Base-by-base conservation (phyloP, 768 basidiomycete species). In the Pulveroboletus sp. region DNA sequence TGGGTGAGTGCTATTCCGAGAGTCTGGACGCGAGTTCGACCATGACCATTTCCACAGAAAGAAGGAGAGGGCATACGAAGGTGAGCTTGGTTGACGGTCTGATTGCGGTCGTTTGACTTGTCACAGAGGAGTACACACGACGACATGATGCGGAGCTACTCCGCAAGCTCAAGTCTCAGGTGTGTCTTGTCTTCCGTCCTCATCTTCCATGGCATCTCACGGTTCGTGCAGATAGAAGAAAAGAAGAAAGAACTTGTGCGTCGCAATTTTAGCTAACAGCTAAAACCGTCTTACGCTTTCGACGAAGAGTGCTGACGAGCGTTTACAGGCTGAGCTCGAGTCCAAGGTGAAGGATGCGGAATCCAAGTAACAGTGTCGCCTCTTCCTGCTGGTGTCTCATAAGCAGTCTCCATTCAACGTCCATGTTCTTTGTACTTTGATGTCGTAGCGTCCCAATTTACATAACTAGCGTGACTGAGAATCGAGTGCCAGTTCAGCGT, bases 31-130 rank as follows among this genome's bases (percentile, higher is more conserved):
- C 5, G 5, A 9, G 4, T 14, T 33, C 9, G 31, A 31, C 14
- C 21, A 27, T 47, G 21, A 63, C 28, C 43, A 12, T 8, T 6
- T 21, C 10, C 24, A n/a, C 65, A 89, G 86, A 60, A 80, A 81
- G 68, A 87, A 80, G 68, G 86, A 88, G 66, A 82, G 77, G 62
- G 86, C 85, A 17, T 78, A 85, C 45, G 86, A 89, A 70, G 75
- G 79, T 74, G 14, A 39, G 51, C 31, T 59, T 21, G 50, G 64
- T 10, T 12, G n/a, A 14, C 8, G n/a, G 24, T 14, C 46, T 30
- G 18, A 10, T 6, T 14, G 5, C 6, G 37, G 18, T 7, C 7
- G 46, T 31, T n/a, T 59, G 14, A 58, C 52, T 17, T 17, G 45
- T 18, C 41, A 32, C 56, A 89, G 86, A 86, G 50, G 76, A 86